Percentiles rank a stretch among this genome's conserved stretches.
These are phyloP conservation scores for Ciborinia camelliae DNA, from an alignment of 2,329 filamentous ascomycete species.

Conservation along the genomic window DNA sequence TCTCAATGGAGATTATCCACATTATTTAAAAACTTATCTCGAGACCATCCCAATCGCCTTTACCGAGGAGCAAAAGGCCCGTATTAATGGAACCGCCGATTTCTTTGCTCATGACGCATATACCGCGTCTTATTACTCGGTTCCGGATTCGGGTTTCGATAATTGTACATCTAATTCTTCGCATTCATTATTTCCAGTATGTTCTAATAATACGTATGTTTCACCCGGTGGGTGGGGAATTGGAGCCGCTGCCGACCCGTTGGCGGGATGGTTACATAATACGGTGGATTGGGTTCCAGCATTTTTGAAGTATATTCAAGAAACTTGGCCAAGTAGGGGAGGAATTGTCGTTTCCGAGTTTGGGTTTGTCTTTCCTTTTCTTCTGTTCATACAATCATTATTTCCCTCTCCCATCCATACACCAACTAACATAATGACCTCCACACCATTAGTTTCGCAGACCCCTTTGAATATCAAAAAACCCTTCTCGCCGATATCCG, in stretches of 20 bases:
- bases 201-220: slow-evolving; percentile 27
- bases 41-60: slow-evolving; percentile 45
- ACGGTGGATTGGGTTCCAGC: slow-evolving; percentile 31
- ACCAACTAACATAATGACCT: neutral
- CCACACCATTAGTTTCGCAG: slow-evolving; percentile 18
- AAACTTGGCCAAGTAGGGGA: slow-evolving; percentile 29
- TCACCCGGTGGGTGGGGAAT: slow-evolving; percentile 20
- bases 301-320: slow-evolving; percentile 32
- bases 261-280: slow-evolving; percentile 30
- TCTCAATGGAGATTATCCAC: slow-evolving; percentile 50
- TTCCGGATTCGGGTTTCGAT: slow-evolving; percentile 41
- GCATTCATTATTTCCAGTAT: slow-evolving; percentile 28
- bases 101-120: slow-evolving; percentile 58
- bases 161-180: slow-evolving; percentile 38
- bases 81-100: slow-evolving; percentile 51
- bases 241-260: slow-evolving; percentile 30
- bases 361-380: slow-evolving; percentile 18
- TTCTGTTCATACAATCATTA: neutral
- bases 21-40: slow-evolving; percentile 38
- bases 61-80: slow-evolving; percentile 46
- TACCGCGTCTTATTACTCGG: slow-evolving; percentile 50
- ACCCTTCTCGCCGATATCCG: slow-evolving; percentile 48
- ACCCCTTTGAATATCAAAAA: slow-evolving; percentile 31
- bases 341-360: slow-evolving; percentile 33
- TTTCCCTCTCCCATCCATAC: neutral